phyloP scores from a whole-genome alignment of 345 rosid species.

The Aurinia saxatilis region DNA sequence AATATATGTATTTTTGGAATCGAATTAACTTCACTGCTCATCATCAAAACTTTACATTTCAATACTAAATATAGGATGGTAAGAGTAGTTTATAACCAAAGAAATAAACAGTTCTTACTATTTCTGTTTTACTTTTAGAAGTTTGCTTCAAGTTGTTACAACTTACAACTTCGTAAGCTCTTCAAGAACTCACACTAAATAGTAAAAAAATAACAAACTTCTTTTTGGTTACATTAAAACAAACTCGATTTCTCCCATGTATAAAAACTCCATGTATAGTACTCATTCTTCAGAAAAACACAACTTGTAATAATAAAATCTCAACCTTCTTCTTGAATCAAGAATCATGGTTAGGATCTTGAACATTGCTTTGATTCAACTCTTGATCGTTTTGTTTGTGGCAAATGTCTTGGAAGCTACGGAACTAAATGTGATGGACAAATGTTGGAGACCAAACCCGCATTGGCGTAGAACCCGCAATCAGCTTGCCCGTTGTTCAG shows the following conservation, averaged over 20 bases:
- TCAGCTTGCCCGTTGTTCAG: slow-evolving; percentile 48
- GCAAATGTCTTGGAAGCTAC: slow-evolving; percentile 18
- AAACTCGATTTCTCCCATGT: slow-evolving; percentile 1
- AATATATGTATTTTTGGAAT: neutral
- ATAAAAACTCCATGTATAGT: neutral
- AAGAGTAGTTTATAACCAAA: neutral
- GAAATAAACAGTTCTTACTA: slow-evolving; percentile 5
- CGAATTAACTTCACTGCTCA: neutral
- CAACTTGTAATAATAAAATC: neutral
- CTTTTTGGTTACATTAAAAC: slow-evolving; percentile 8
- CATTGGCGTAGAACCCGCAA: slow-evolving; percentile 43
- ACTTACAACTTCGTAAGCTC: slow-evolving; percentile 10
- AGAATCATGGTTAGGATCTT: slow-evolving; percentile 23
- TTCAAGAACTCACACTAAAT: slow-evolving; percentile 23
- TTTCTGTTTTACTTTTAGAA: slow-evolving; percentile 7
- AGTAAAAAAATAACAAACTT: slow-evolving; percentile 14
- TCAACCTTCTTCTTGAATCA: slow-evolving; percentile 10
- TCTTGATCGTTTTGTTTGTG: slow-evolving; percentile 10
- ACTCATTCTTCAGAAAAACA: slow-evolving; percentile 9
- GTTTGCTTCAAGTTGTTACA: slow-evolving; percentile 21
- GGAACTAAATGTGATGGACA: slow-evolving; percentile 56
- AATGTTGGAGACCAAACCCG: slow-evolving; percentile 54
- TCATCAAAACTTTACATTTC: neutral
- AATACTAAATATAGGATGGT: slow-evolving; percentile 11
- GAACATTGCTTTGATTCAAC: neutral